Evolutionary conservation across 2,329 filamentous ascomycete species (phyloP), one percentile per base, ranked within the genome.

Genomic region (Penicillium hordei): DNA sequence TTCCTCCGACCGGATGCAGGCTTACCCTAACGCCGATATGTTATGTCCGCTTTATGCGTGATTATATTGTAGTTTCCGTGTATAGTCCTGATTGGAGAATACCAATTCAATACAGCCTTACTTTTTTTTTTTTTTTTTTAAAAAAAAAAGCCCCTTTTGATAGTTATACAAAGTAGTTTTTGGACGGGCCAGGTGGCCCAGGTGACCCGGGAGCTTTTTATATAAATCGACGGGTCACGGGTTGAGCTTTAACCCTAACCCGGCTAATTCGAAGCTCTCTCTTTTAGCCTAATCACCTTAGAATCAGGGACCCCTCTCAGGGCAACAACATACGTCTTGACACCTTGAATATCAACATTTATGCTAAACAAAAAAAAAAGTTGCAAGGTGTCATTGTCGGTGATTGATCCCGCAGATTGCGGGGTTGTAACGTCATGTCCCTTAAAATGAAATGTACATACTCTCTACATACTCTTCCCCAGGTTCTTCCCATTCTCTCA

Each of bases 351-450:
- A 33, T 44, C 9, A 19, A 21, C 10, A 54, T 58, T 58, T 55
- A 58, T 54, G 55, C 55, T 58, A 51, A 55, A 58, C 19, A 17
- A 17, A 17, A 8, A 34, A n/a, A 13, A 19, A 43, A 52, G 12
- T 15, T 33, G 29, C 34, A 34, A 36, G 21, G 27, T 34, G 52
- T 23, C 52, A 23, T 46, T 49, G 36, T 52, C 61, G 61, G 60
- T 58, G 58, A 56, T 39, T 33, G 29, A 62, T 62, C 60, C 59
- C 62, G 60, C 45, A 48, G 17, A 60, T 60, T 66, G 64, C 60
- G 65, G 64, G 65, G 65, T 65, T 57, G 31, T 19, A 57, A 63
- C 64, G 62, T 66, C 64, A 66, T 60, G 60, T 40, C 56, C 44
- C 21, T 31, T 34, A 19, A 60, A 52, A 42, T 19, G 21, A 29